Evolutionary conservation across 1,139 yeast genomes (phyloP).

Genomic region (Sugiyamaella xylanicola): DNA sequence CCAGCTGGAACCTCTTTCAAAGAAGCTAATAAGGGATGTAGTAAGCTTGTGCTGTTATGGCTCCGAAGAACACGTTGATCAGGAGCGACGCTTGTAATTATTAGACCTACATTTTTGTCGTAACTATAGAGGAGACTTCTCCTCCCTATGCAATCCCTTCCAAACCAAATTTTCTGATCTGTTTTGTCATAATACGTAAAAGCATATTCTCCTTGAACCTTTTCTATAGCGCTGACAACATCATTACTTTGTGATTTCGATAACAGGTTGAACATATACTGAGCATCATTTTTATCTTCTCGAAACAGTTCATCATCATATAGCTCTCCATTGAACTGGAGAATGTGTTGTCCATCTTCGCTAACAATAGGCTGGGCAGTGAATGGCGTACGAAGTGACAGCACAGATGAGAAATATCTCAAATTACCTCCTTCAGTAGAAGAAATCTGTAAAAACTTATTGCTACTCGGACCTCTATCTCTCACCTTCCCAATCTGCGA

Average conservation of each 20-base stretch:
- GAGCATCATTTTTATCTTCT: constrained; percentile 50
- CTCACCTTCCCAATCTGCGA: constrained; percentile 24
- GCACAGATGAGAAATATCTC: constrained; percentile 59
- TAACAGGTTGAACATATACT: constrained; percentile 44
- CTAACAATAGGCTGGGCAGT: constrained; percentile 63
- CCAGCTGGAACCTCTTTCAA: constrained; percentile 40
- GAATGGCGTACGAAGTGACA: constrained; percentile 78
- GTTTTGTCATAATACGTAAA: constrained; percentile 53
- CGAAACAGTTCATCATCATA: constrained; percentile 57
- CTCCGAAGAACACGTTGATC: background rate
- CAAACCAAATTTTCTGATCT: constrained; percentile 59
- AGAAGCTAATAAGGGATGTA: background rate
- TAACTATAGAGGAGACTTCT: constrained; percentile 62
- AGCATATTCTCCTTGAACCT: constrained; percentile 82
- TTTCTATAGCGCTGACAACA: constrained; percentile 40
- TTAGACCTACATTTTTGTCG: constrained; percentile 37
- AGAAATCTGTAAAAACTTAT: too few species aligned
- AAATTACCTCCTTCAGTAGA: background rate
- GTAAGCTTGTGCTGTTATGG: background rate
- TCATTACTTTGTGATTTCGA: constrained; percentile 28
- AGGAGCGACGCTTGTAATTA: constrained; percentile 37
- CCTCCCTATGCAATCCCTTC: constrained; percentile 81
- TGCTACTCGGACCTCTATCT: constrained; percentile 35
- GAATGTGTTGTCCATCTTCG: constrained; percentile 39
- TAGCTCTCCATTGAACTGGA: constrained; percentile 89